Conservation (phyloP, 495 filamentous ascomycete genomes). For the Staphylotrichum longicolle region DNA sequence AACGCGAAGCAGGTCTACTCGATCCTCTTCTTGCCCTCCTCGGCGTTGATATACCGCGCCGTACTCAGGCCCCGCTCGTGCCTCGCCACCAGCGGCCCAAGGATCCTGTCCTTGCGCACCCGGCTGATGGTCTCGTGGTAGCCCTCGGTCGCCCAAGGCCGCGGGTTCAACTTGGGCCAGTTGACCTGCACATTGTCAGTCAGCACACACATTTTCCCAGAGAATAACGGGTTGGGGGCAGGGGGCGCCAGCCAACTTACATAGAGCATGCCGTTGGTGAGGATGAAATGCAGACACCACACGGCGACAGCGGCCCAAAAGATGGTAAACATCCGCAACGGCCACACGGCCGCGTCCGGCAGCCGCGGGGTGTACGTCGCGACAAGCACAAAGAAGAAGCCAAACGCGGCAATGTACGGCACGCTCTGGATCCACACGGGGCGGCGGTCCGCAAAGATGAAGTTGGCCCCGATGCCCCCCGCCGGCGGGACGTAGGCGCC, state of each 20-base stretch:
- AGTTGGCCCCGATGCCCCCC: constrained; percentile 58
- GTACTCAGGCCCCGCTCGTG: constrained; percentile 78
- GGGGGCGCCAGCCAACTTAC: constrained; percentile 54
- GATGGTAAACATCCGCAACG: constrained; percentile 71
- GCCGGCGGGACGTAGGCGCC: constrained; percentile 75
- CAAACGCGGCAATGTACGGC: constrained; percentile 84
- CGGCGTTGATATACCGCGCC: constrained; percentile 72
- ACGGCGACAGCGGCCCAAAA: constrained; percentile 67
- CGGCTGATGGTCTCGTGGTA: constrained; percentile 81
- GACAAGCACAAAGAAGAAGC: constrained; percentile 83
- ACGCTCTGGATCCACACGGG: constrained; percentile 84
- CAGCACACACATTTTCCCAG: too few species aligned
- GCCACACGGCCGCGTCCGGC: constrained; percentile 69
- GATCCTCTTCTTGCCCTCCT: constrained; percentile 96
- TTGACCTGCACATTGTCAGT: constrained; percentile 67
- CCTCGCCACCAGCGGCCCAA: constrained; percentile 67
- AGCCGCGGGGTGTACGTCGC: constrained; percentile 65
- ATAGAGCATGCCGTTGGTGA: constrained; percentile 82
- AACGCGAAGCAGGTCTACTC: constrained; percentile 51
- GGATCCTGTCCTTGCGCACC: constrained; percentile 69
- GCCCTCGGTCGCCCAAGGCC: constrained; percentile 78
- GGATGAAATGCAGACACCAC: constrained; percentile 73
- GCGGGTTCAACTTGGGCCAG: constrained; percentile 93
- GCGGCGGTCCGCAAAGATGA: constrained; percentile 80
- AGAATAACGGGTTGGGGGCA: background rate